phyloP scores from a whole-genome alignment of 495 filamentous ascomycete genomes.

The Xylaria nigripes region DNA sequence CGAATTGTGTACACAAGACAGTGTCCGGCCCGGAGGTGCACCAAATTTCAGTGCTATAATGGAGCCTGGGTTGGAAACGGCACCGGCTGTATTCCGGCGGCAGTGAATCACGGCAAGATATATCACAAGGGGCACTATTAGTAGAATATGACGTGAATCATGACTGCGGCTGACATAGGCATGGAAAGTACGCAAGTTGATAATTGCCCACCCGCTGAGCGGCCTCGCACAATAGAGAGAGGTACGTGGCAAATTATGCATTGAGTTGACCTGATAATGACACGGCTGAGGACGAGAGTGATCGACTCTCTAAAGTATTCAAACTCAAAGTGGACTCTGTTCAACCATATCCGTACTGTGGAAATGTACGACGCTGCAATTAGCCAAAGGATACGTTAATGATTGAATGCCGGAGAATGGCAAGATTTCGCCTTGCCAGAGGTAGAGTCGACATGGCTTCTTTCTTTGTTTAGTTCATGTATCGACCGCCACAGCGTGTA shows the following conservation, averaged over 20 bases:
- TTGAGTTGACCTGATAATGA: neutral
- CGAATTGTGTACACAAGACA: neutral
- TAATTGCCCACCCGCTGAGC: too few species aligned
- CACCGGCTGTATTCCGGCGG: neutral
- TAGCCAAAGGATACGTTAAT: too few species aligned
- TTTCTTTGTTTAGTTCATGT: neutral
- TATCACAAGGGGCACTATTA: neutral
- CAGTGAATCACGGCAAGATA: neutral
- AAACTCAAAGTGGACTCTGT: too few species aligned
- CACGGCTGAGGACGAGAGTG: too few species aligned
- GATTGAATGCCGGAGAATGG: too few species aligned
- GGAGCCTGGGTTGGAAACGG: neutral
- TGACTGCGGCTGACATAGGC: neutral
- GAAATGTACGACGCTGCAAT: too few species aligned
- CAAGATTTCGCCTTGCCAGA: too few species aligned
- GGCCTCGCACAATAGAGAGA: too few species aligned
- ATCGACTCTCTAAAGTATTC: too few species aligned
- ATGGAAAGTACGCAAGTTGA: neutral
- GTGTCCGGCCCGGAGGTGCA: neutral
- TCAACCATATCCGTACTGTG: too few species aligned
- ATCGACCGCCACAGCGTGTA: neutral
- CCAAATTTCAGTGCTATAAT: neutral
- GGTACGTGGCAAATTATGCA: neutral
- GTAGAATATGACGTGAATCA: neutral
- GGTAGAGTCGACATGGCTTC: neutral